Percentiles rank a stretch among this genome's conserved stretches.
phyloP scores from a whole-genome alignment of 805 yeast genomes.

The Dipodascus albidus region DNA sequence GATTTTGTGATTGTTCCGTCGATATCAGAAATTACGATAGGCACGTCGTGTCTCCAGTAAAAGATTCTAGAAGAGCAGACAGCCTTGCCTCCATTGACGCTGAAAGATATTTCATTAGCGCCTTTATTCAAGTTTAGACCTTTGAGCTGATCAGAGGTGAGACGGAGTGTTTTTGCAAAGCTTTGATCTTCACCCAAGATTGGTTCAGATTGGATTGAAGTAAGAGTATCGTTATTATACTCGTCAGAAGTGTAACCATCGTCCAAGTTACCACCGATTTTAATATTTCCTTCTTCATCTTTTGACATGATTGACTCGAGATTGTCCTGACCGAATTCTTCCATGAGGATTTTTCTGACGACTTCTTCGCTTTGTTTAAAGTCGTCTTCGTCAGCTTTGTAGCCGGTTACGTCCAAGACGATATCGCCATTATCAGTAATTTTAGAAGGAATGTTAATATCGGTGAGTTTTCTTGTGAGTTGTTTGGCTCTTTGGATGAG shows the following conservation, averaged over 20 bases:
- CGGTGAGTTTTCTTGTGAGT: slow-evolving; percentile 51
- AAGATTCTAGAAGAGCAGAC: slow-evolving; percentile 60
- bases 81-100: slow-evolving; percentile 76
- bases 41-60: slow-evolving; percentile 74
- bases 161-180: slow-evolving; percentile 77
- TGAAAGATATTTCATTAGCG: slow-evolving; percentile 63
- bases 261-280: slow-evolving; percentile 12
- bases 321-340: slow-evolving; percentile 44
- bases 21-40: slow-evolving; percentile 92
- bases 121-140: slow-evolving; percentile 67
- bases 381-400: slow-evolving; percentile 74
- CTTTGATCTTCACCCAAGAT: slow-evolving; percentile 11
- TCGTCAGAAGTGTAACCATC: slow-evolving; percentile 11
- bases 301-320: slow-evolving; percentile 21
- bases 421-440: slow-evolving; percentile 84
- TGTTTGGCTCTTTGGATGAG: slow-evolving; percentile 49
- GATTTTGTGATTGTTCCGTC: slow-evolving; percentile 98
- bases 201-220: slow-evolving; percentile 2
- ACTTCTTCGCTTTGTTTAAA: slow-evolving; percentile 66
- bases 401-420: slow-evolving; percentile 89
- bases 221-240: slow-evolving; percentile 13
- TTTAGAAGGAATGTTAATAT: slow-evolving; percentile 75
- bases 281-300: slow-evolving; percentile 25
- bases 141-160: slow-evolving; percentile 82
- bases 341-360: slow-evolving; percentile 58